Evolutionary conservation across 768 basidiomycete species (phyloP), one percentile per base, ranked within the genome.

Genomic region (Lentinula boryana): DNA sequence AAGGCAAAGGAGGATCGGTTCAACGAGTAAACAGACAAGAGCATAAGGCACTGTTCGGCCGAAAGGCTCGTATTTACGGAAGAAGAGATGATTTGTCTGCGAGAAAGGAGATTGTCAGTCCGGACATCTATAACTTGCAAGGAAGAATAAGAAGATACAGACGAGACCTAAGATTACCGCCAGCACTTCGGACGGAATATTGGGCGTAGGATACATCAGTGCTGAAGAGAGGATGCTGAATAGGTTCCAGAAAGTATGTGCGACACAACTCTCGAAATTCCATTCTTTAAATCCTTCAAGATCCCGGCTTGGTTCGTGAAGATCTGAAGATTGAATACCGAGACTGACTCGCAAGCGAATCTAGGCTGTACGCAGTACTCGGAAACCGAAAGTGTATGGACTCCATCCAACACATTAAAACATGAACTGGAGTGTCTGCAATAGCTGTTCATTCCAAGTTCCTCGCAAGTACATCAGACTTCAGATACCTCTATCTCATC

Each of bases 21-120:
- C 60, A 12, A 48, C 16, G 32, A 61, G 32, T 9, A 61, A 6
- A 3, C 55, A 16, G 9, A 23, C 41, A 16, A 51, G 15, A 7
- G 50, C 21, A 36, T 27, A 40, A 27, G 38, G 49, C 16, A 52
- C 58, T 38, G 38, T 60, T 27, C 49, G 48, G 15, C 49, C 49
- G 10, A 49, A 60, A 52, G 58, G 58, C 36, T 60, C 58, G 38
- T 52, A 50, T 33, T 23, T 38, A n/a, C 35, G 49, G 31, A 60
- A 60, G 40, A 32, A 50, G 15, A 60, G 18, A 32, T 60, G 58
- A 33, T 60, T 60, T 10, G 46, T 18, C 57, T 58, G 32, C 23
- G n/a, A 27, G 27, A 8, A 46, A 18, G 36, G 23, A 27, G 15
- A 18, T 43, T 21, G 38, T 40, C 38, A 56, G 18, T 27, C 43